phyloP scores from a whole-genome alignment of 768 basidiomycete species.

The Rhizopogon roseolus region DNA sequence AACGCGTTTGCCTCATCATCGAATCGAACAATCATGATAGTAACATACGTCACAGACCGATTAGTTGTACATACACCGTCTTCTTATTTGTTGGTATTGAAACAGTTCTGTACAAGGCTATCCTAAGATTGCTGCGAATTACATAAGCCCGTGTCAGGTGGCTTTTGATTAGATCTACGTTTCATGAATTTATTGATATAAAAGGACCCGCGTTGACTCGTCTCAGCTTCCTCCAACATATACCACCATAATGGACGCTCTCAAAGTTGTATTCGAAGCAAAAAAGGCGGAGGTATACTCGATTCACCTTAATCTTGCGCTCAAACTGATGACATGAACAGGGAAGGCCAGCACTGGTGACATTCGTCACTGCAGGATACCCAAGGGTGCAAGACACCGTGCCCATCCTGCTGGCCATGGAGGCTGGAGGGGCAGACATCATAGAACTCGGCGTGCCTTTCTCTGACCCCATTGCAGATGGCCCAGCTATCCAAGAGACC shows the following conservation, averaged over 20 bases:
- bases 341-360: slow-evolving; percentile 61
- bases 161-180: background rate
- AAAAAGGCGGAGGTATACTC: slow-evolving; percentile 15
- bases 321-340: slow-evolving; percentile 19
- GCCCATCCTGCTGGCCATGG: slow-evolving; percentile 81
- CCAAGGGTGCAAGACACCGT: slow-evolving; percentile 77
- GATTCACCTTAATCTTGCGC: background rate
- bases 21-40: too few species aligned
- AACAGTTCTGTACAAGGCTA: too few species aligned
- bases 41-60: too few species aligned
- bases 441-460: slow-evolving; percentile 94
- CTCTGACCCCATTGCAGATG: slow-evolving; percentile 93
- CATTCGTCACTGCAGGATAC: slow-evolving; percentile 92
- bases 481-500: slow-evolving; percentile 84
- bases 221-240: background rate
- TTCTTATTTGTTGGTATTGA: too few species aligned
- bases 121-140: too few species aligned
- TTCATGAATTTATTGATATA: background rate
- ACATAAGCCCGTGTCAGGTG: background rate
- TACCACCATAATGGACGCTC: slow-evolving; percentile 19
- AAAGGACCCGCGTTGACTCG: background rate
- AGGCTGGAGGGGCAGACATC: slow-evolving; percentile 86
- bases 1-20: too few species aligned
- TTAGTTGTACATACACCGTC: too few species aligned
- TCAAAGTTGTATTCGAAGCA: slow-evolving; percentile 21